Evolutionary conservation across 2,329 filamentous ascomycete species (phyloP), one percentile per base, ranked within the genome.

Genomic region (Pseudocercospora fijiensis): DNA sequence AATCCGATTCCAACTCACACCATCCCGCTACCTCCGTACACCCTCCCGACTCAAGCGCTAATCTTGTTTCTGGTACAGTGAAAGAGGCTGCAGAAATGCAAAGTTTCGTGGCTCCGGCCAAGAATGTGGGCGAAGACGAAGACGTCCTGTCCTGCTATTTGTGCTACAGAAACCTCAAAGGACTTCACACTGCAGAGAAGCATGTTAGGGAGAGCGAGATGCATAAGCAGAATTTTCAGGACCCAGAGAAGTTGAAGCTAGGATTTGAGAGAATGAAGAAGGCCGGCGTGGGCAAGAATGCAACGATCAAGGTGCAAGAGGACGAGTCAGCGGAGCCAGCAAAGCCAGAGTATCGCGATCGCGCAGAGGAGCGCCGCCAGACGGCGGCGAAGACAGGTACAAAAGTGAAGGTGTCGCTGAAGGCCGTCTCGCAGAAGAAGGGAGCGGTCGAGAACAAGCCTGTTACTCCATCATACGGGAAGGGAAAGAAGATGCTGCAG

Each of bases 331-430:
- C 16, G 10, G 37, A 41, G 4, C 26, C 57, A 52, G 57, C 59
- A 24, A 62, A 65, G 26, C 26, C 51, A 13, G 60, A 67, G n/a
- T 89, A 89, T 72, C 83, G 86, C 24, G 89, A 91, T 72, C 82
- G 89, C 33, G 89, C 89, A 5, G 87, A 85, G 70, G 88, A 90
- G 74, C 83, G 89, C 18, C 83, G 89, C 7, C 76, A 84, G 63
- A 85, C 86, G 83, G 61, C 88, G 88, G 70, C 86, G 84, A 2
- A 83, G 78, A 60, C 45, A 7, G 63, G 74, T 22, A 59, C 51
- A 55, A 64, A 63, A 22, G 22, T 69, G 28, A 63, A 64, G 55
- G 62, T 71, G 41, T 67, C 66, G 2, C 66, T 76, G 60, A 72
- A 75, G 52, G 57, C 64, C 6, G 66, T 65, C 8, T 60, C 60